Conservation (phyloP, 2,329 filamentous ascomycete species). For the Exophiala mesophila region DNA sequence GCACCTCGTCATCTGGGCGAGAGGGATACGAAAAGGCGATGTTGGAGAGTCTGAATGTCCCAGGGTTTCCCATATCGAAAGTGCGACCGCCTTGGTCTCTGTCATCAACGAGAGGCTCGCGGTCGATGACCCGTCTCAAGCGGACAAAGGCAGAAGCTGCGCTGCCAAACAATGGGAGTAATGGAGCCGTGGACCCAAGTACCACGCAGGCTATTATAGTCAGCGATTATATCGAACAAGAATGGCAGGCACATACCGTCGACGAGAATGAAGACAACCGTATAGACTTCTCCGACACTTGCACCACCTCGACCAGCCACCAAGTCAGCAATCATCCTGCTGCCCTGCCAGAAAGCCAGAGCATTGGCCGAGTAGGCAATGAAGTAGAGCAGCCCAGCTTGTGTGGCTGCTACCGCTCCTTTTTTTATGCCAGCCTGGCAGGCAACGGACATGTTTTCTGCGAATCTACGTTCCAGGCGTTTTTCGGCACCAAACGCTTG, state of each 20-base stretch:
- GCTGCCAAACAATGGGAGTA: slow-evolving; percentile 46
- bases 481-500: slow-evolving; percentile 55
- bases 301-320: slow-evolving; percentile 32
- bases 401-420: slow-evolving; percentile 29
- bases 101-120: slow-evolving; percentile 43
- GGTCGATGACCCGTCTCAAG: slow-evolving; percentile 54
- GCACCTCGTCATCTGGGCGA: slow-evolving; percentile 33
- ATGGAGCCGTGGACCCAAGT: slow-evolving; percentile 43
- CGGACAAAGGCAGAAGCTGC: slow-evolving; percentile 52
- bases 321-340: slow-evolving; percentile 41
- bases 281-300: slow-evolving; percentile 47
- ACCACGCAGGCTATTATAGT: slow-evolving; percentile 45
- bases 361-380: slow-evolving; percentile 33
- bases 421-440: slow-evolving; percentile 29
- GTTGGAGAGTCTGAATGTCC: slow-evolving; percentile 32
- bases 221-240: too few relatives aligned
- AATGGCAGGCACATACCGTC: slow-evolving; percentile 38
- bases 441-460: slow-evolving; percentile 26
- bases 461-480: slow-evolving; percentile 29
- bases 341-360: slow-evolving; percentile 38
- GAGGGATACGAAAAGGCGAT: slow-evolving; percentile 35
- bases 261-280: slow-evolving; percentile 52
- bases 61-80: slow-evolving; percentile 9
- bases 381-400: slow-evolving; percentile 31
- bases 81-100: slow-evolving; percentile 3